Evolutionary conservation across 345 rosid species (phyloP), one percentile per base, ranked within the genome.

Genomic region (Schrenkiella parvula): DNA sequence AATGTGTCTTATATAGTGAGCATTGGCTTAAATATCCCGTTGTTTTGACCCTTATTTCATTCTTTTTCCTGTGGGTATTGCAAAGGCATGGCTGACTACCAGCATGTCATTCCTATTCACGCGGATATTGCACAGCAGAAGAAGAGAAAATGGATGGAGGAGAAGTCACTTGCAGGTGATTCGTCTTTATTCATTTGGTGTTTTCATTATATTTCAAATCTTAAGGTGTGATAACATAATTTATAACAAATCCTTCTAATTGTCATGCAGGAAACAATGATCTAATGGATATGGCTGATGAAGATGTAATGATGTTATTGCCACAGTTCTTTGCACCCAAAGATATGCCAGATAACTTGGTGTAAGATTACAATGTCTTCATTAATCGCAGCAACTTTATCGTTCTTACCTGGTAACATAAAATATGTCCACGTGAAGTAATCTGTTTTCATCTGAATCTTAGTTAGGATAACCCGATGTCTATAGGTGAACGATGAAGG

Each of bases 41-140:
- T 55, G 32, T 58, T 8, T 56, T 5, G 22, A 21, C 1, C 5
- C 2, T n/a, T 15, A n/a, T 34, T 34, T 25, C 25, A 37, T 17
- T 57, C 66, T 66, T 56, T 2, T 44, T 25, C 41, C 11, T 51
- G 56, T 68, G 55, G 62, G 14, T 69, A 34, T 37, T 63, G 28
- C 50, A 2, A 75, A 93, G 98, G 98, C 60, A 91, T 91, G 97
- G 95, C 75, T 21, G 98, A 93, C 76, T 93, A 89, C 72, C 98
- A 93, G 82, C 97, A 91, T 84, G 97, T 93, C 50, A 78, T 93
- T 46, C 80, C 92, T 55, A 89, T 91, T 82, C 97, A 93, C 43
- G 92, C 95, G 3, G 86, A 88, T 53, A 76, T 67, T 71, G 90
- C 95, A 12, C 80, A 78, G 63, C 75, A 81, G 78, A 89, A 79